Conservation (phyloP, 2,329 filamentous ascomycete genomes). For the Microcera coccophila region DNA sequence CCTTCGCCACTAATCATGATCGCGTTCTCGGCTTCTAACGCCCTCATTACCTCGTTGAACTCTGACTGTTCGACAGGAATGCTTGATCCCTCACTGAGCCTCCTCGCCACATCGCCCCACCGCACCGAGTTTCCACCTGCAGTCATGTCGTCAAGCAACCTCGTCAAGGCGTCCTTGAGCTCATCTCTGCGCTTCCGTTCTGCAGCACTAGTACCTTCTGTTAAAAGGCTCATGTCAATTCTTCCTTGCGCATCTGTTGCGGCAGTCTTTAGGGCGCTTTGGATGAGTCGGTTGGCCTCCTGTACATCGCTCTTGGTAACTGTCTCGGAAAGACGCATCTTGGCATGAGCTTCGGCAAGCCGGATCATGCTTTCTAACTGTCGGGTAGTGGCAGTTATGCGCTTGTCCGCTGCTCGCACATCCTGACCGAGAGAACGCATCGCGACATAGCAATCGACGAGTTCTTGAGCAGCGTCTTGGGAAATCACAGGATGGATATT, state of each 20-base stretch:
- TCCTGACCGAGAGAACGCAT: conserved; percentile 93
- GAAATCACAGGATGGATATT: conserved; percentile 81
- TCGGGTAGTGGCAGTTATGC: conserved; percentile 94
- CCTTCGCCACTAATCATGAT: conserved; percentile 83
- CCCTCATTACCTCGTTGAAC: conserved; percentile 76
- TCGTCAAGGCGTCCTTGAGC: conserved; percentile 73
- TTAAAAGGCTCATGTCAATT: conserved; percentile 94
- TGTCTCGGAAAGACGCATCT: conserved; percentile 79
- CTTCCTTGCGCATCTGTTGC: conserved; percentile 91
- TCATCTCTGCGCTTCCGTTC: conserved; percentile 80
- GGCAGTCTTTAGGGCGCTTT: conserved; percentile 89
- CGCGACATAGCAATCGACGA: conserved; percentile 83
- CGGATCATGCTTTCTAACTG: conserved; percentile 99
- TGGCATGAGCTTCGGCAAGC: conserved; percentile 90
- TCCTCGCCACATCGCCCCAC: conserved; percentile 73
- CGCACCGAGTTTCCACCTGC: conserved; percentile 63
- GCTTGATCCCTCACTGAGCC: conserved; percentile 66
- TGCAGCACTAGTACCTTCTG: conserved; percentile 86
- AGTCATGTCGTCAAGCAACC: conserved; percentile 76
- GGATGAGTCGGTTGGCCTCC: conserved; percentile 90
- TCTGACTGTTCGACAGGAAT: conserved; percentile 71
- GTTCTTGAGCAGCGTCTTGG: conserved; percentile 72
- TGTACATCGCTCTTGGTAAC: conserved; percentile 80
- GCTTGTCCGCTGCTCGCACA: conserved; percentile 82
- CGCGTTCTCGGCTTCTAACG: conserved; percentile 78